These are phyloP conservation scores for Fusarium oxysporum DNA, from an alignment of 2,329 filamentous ascomycete genomes.

Conservation along the genomic window DNA sequence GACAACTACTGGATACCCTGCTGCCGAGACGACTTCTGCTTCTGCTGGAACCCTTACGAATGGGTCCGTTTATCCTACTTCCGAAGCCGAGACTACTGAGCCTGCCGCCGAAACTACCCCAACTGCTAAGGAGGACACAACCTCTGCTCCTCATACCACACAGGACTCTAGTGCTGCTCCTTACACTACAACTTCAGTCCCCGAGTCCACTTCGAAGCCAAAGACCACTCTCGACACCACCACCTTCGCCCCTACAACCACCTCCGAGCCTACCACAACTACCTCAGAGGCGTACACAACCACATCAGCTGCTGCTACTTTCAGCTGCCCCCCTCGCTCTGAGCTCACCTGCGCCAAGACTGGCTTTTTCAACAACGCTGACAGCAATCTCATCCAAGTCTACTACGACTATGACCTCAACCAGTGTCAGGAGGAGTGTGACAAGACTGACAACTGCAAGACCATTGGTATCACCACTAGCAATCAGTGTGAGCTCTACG, in stretches of 20 bases:
- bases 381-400: background rate
- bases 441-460: conserved; percentile 4
- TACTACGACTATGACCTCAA: background rate
- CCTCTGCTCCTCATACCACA: background rate
- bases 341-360: conserved; percentile 19
- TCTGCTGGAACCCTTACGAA: background rate
- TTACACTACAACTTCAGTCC: conserved; percentile 9
- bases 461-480: conserved; percentile 20
- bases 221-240: conserved; percentile 14
- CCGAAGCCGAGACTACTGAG: background rate
- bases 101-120: background rate
- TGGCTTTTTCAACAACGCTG: background rate
- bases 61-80: background rate
- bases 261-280: conserved; percentile 1
- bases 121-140: background rate
- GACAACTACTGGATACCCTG: background rate
- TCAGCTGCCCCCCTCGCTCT: conserved; percentile 8
- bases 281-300: conserved; percentile 22
- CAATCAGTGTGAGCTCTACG: conserved; percentile 33
- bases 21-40: background rate
- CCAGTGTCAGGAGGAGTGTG: conserved; percentile 17
- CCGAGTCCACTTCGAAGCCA: conserved; percentile 7
- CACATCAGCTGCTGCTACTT: conserved; percentile 7
- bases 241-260: conserved; percentile 5
- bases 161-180: background rate